Evolutionary conservation across 768 basidiomycete genomes (phyloP), one percentile per base, ranked within the genome.

Genomic region (Candolleomyces eurysporus): DNA sequence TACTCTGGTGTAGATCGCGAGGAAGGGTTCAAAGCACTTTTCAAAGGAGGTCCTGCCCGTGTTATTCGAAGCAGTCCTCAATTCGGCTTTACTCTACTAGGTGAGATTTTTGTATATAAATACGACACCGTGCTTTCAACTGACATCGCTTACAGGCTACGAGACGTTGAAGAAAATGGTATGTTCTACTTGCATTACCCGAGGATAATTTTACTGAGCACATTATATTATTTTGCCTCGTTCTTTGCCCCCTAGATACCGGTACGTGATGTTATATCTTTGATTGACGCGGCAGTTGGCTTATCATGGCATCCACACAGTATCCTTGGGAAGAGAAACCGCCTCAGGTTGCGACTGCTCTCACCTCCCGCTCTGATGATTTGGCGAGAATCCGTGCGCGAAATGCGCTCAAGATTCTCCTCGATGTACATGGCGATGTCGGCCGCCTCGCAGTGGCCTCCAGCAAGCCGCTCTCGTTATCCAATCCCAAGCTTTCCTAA

Each of bases 1-100:
- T 61, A 66, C 64, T 64, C 60, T 46, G 66, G 42, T 63, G 58
- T 71, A 94, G 93, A 91, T 69, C 84, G 82, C 14, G 94, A 96
- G 77, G 94, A 96, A 71, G 94, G 94, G 14, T 91, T 91, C 76
- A 80, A 79, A 22, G 96, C 95, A 19, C 76, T 97, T 58, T 97
- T 91, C 84, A 96, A 96, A 69, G 94, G 95, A 54, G 94, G 94
- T 22, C 85, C 88, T 13, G 94, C 95, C 50, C 90, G 95, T 55
- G 80, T 96, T 49, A 78, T 95, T 62, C 86, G 95, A 64, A 92
- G 89, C 75, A 94, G 94, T 70, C 89, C 91, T 63, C 91, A 98
- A 72, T 98, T 99, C 72, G 96, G 94, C 55, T 97, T 96, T 70
- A 96, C 94, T 14, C 79, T 96, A 17, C 86, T 95, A 65, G 91